Base-by-base conservation (phyloP, 176 grass and related monocot genomes). In the Urochloa ruziziensis region DNA sequence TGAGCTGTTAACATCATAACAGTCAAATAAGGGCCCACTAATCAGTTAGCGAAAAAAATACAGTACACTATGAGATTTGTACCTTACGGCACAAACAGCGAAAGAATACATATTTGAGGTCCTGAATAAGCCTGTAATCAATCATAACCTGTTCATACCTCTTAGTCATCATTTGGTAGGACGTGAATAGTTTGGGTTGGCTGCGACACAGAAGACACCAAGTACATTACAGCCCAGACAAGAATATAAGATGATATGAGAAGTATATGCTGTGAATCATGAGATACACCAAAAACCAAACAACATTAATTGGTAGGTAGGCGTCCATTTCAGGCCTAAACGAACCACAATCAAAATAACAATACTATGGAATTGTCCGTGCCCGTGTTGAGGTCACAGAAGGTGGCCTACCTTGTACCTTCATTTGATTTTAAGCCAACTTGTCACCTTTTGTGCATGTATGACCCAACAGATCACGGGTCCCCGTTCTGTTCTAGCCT, bases 391-490 rank as follows among this genome's bases (percentile, higher is more conserved):
- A 40, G 66, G 79, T 83, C 73, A 36, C 79, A 46, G 6, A 54
- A 71, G 79, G 46, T 60, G 73, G 73, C 79, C 88, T n/a, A n/a
- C n/a, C n/a, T n/a, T n/a, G n/a, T 59, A 82, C 73, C 73, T 39
- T 52, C 4, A 40, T 66, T 90, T 90, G 73, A 35, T 78, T 86
- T 80, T 30, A 51, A 39, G 7, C 27, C 34, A n/a, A 15, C 35
- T 86, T 86, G 71, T 90, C 83, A 70, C 52, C 35, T 64, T 86
- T 67, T 10, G 68, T 6, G 56, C n/a, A 32, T 39, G 66, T 74
- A 64, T 83, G 88, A 67, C 78, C 83, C 79, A 68, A 59, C 29
- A 39, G 47, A 86, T 90, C 84, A 86, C 88, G 74, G 87, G 62
- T 52, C 27, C 32, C 67, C 34, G 18, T 77, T 78, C 63, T 17